Evolutionary conservation across 2,329 filamentous ascomycete species (phyloP), one percentile per base, ranked within the genome.

Genomic region (Paecilomyces niveus): DNA sequence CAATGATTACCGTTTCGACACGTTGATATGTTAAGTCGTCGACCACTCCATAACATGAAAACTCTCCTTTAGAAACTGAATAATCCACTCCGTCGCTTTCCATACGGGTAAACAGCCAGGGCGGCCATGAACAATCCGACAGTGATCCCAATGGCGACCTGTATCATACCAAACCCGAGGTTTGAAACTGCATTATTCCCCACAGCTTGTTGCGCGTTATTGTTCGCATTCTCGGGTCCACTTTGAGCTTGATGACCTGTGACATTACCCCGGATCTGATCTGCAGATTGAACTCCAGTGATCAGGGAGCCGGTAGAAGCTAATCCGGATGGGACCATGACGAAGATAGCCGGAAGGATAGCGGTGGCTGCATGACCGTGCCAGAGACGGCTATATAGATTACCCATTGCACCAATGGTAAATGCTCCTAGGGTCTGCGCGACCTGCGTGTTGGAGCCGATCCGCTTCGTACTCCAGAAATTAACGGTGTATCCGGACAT

Each of bases 341-440:
- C 81, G 63, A 94, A 95, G 64, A 96, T 94, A 10, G 88, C 91
- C 0, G 92, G 91, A 9, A 96, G 78, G 80, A 96, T 89, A 3
- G 89, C 88, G 0, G 90, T 89, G 0, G 90, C 90, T 0, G 92
- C 91, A 2, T 95, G 83, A 1, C 88, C 89, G 69, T 92, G 90
- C 21, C 87, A 72, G 33, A 80, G 67, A 3, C 89, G 83, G 9
- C 87, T 87, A 74, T 93, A 92, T 1, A 91, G 69, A 64, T 94
- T 94, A 8, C 89, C 89, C 50, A 91, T 75, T 32, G 92, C 82
- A 15, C 90, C 90, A 21, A 94, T 85, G 0, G 84, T 83, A 55
- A 94, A 80, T 0, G 90, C 89, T 29, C 89, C 89, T 2, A 93
- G 80, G 32, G 89, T 89, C 72, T 88, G 90, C 61, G 86, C 85